These are phyloP conservation scores for Yamadazyma scolyti DNA, from an alignment of 805 yeast genomes.

Conservation along the genomic window DNA sequence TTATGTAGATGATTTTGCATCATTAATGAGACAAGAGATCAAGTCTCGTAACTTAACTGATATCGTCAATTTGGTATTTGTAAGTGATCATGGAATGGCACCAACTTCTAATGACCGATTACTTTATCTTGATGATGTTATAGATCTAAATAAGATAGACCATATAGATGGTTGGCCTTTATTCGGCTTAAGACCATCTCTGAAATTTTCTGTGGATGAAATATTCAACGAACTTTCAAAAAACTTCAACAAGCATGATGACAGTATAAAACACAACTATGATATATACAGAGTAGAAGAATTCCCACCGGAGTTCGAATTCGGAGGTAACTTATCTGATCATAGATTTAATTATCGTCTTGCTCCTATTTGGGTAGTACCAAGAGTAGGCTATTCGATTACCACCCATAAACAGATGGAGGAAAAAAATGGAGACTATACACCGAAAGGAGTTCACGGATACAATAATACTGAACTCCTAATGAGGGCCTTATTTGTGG, in stretches of 20 bases:
- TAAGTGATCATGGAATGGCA: slow-evolving; percentile 94
- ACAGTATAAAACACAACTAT: slow-evolving; percentile 26
- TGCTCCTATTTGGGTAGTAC: slow-evolving; percentile 85
- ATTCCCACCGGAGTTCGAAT: slow-evolving; percentile 50
- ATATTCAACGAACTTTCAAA: slow-evolving; percentile 41
- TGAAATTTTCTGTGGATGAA: slow-evolving; percentile 35
- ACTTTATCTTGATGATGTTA: slow-evolving; percentile 67
- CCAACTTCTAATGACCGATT: slow-evolving; percentile 73
- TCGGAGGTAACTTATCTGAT: slow-evolving; percentile 38
- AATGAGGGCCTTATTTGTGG: slow-evolving; percentile 82
- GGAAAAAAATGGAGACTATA: slow-evolving; percentile 44
- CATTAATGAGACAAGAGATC: slow-evolving; percentile 45
- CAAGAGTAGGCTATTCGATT: slow-evolving; percentile 75
- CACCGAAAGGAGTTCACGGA: slow-evolving; percentile 82
- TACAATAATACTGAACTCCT: slow-evolving; percentile 71
- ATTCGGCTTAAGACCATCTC: slow-evolving; percentile 64
- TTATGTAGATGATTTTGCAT: slow-evolving; percentile 65
- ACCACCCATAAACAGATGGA: slow-evolving; percentile 59
- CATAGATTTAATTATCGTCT: slow-evolving; percentile 54
- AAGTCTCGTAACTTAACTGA: slow-evolving; percentile 52
- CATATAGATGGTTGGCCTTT: slow-evolving; percentile 85
- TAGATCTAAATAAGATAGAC: slow-evolving; percentile 52
- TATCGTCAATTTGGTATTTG: slow-evolving; percentile 69
- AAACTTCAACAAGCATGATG: slow-evolving; percentile 14
- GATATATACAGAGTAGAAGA: slow-evolving; percentile 52